Conservation (phyloP, 352 stramenopile species). For the Phytophthora tentaculata region DNA sequence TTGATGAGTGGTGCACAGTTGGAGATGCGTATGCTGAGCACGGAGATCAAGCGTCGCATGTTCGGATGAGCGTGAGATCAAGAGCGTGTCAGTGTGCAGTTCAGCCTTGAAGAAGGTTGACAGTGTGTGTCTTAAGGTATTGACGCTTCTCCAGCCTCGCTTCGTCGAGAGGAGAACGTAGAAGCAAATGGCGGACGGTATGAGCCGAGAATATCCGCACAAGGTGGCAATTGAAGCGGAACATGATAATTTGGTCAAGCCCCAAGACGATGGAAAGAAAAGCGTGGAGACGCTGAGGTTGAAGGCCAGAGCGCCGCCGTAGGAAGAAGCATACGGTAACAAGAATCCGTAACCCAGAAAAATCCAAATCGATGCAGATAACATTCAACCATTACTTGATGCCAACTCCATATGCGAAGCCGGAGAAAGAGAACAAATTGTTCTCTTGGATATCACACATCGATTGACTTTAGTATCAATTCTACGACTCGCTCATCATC, state of each 20-base stretch:
- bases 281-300: not conserved
- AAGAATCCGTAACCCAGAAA: slow-evolving; percentile 4
- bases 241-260: slow-evolving; percentile 8
- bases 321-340: slow-evolving; percentile 15
- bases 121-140: slow-evolving; percentile 32
- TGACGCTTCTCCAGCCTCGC: slow-evolving; percentile 14
- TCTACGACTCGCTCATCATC: too few relatives aligned
- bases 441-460: not conserved
- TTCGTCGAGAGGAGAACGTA: slow-evolving; percentile 11
- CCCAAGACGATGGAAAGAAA: slow-evolving; percentile 2
- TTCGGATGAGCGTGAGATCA: slow-evolving; percentile 29
- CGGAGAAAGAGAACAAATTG: not conserved
- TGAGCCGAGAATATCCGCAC: slow-evolving; percentile 7
- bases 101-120: slow-evolving; percentile 26
- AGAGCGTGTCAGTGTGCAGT: slow-evolving; percentile 25
- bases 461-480: too few relatives aligned
- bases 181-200: slow-evolving; percentile 9
- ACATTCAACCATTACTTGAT: slow-evolving; percentile 15
- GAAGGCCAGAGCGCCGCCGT: not conserved
- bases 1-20: slow-evolving; percentile 86
- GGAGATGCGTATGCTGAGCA: slow-evolving; percentile 74
- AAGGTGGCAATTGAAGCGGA: slow-evolving; percentile 18
- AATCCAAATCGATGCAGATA: slow-evolving; percentile 27
- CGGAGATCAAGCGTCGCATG: slow-evolving; percentile 72
- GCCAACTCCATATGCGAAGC: not conserved